Evolutionary conservation across 495 filamentous ascomycete genomes (phyloP).

Genomic region (Xylaria curta): DNA sequence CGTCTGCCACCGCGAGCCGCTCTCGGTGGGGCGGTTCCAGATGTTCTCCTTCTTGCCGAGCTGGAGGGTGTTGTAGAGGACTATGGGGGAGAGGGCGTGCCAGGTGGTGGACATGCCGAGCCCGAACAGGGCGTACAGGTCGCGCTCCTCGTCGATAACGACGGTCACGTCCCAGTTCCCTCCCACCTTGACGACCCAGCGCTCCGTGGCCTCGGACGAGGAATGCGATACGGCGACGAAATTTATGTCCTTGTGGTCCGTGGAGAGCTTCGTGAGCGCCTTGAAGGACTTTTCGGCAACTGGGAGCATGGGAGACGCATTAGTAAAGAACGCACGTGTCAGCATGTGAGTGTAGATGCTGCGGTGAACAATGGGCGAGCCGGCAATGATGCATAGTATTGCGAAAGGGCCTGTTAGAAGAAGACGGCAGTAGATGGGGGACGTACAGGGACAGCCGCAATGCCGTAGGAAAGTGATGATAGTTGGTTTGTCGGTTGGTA

Average conservation of each 20-base stretch:
- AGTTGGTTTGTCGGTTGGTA: slow-evolving; percentile 56
- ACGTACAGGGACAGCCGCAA: slow-evolving; percentile 66
- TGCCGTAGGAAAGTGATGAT: slow-evolving; percentile 65
- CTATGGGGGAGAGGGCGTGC: slow-evolving; percentile 56
- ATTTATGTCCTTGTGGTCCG: slow-evolving; percentile 52
- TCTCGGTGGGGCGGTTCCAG: slow-evolving; percentile 61
- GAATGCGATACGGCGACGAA: slow-evolving; percentile 67
- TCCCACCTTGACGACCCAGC: slow-evolving; percentile 60
- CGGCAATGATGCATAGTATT: neutral
- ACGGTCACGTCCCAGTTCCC: slow-evolving; percentile 60
- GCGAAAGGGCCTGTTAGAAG: neutral
- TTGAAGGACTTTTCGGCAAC: slow-evolving; percentile 68
- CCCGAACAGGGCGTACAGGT: slow-evolving; percentile 61
- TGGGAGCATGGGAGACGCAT: neutral
- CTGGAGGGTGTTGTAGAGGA: slow-evolving; percentile 53
- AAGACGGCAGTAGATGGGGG: neutral
- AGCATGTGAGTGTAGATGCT: neutral
- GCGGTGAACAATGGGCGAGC: neutral
- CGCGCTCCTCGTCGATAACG: slow-evolving; percentile 58
- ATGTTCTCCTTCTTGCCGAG: slow-evolving; percentile 61
- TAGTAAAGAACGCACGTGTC: neutral
- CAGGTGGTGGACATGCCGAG: slow-evolving; percentile 57
- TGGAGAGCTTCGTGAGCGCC: slow-evolving; percentile 51
- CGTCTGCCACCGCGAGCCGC: slow-evolving; percentile 64
- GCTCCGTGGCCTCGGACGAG: slow-evolving; percentile 54